A percentile compares a stretch with the other conserved stretches of the same genome.
phyloP scores from a whole-genome alignment of 2,329 filamentous ascomycete genomes.

The Lasiodiplodia theobromae region DNA sequence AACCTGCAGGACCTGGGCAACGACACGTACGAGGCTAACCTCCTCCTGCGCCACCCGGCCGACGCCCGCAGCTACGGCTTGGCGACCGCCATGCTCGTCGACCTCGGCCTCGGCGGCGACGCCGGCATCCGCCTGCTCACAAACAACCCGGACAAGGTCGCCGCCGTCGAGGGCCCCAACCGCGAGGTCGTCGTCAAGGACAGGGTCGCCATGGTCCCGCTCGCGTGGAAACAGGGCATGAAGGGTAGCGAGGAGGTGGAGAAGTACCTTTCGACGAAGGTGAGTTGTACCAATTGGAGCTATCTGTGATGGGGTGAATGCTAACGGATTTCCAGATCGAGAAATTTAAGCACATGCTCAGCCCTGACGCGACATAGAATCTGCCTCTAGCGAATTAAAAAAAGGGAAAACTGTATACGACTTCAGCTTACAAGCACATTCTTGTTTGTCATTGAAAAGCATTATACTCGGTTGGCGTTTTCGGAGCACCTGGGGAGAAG shows the following conservation, averaged over 20 bases:
- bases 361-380: constrained; percentile 31
- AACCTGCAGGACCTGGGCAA: constrained; percentile 95
- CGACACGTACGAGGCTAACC: constrained; percentile 97
- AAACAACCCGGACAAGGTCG: constrained; percentile 97
- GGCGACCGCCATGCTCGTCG: constrained; percentile 92
- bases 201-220: constrained; percentile 91
- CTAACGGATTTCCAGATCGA: constrained; percentile 51
- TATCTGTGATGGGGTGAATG: not conserved
- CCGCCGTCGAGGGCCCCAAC: constrained; percentile 90
- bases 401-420: constrained; percentile 15
- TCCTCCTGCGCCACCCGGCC: constrained; percentile 88
- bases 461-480: constrained; percentile 13
- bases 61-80: constrained; percentile 94
- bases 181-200: constrained; percentile 88
- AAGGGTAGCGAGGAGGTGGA: constrained; percentile 87
- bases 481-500: constrained; percentile 11
- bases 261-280: constrained; percentile 94
- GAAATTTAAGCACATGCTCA: constrained; percentile 62
- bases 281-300: constrained; percentile 51
- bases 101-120: constrained; percentile 76
- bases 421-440: constrained; percentile 6
- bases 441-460: not conserved
- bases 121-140: constrained; percentile 82
- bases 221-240: constrained; percentile 85
- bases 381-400: not conserved